phyloP scores from a whole-genome alignment of 1,284 basidiomycete genomes.

The Marasmius tenuissimus region DNA sequence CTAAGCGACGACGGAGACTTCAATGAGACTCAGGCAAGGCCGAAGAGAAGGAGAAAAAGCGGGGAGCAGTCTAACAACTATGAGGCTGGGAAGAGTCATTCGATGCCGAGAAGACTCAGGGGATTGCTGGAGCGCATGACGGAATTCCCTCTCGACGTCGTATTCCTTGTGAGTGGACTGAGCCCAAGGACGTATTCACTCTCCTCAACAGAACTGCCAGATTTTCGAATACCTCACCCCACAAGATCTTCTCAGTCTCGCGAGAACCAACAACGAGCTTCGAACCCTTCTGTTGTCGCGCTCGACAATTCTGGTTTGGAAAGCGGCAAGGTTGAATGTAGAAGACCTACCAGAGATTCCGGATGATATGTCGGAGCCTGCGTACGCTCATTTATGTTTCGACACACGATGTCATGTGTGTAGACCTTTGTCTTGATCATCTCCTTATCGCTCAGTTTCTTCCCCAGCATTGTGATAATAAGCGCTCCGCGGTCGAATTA shows the following conservation, averaged over 20 bases:
- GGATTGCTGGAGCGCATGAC: neutral
- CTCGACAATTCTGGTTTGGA: neutral
- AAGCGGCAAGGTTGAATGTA: neutral
- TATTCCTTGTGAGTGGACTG: neutral
- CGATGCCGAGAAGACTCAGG: no score
- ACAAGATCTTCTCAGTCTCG: constrained; percentile 30
- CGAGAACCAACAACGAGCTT: neutral
- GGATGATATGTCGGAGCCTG: neutral
- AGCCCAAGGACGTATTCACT: no score
- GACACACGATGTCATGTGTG: neutral
- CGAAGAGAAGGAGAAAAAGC: no score
- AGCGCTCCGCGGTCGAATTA: neutral
- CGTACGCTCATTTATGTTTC: neutral
- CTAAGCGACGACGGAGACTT: no score
- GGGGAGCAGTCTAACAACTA: no score
- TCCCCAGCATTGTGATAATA: neutral
- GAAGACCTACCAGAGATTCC: neutral
- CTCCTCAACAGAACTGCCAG: neutral
- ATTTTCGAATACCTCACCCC: neutral
- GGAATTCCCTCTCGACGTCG: neutral
- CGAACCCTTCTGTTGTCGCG: neutral
- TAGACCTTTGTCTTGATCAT: neutral
- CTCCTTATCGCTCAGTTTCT: neutral
- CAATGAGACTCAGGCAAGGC: no score
- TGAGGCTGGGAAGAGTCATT: no score